These are phyloP conservation scores for Ceratocystis colombiana DNA, from an alignment of 2,329 filamentous ascomycete genomes.

Conservation along the genomic window DNA sequence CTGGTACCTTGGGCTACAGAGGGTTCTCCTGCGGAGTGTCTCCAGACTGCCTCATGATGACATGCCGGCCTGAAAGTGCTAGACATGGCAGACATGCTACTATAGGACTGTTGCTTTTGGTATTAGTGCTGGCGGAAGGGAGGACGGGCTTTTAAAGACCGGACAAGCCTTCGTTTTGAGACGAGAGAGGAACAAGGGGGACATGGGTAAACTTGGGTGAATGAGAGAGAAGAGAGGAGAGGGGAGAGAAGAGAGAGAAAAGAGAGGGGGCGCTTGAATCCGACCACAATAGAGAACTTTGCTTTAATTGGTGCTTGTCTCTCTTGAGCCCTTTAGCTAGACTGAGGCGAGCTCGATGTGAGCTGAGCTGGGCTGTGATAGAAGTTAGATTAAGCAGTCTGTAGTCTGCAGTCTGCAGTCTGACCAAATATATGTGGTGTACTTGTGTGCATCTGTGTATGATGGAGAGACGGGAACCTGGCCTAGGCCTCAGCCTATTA, in stretches of 20 bases:
- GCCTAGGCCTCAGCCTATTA: not conserved
- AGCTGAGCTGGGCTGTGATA: not conserved
- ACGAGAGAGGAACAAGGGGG: not conserved
- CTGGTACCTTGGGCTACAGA: too few relatives aligned
- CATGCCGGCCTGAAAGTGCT: too few relatives aligned
- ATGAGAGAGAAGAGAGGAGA: not conserved
- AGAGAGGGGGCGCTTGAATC: not conserved
- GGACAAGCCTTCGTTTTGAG: conserved; percentile 6
- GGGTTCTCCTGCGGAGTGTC: too few relatives aligned
- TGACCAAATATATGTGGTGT: not conserved
- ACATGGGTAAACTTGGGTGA: not conserved
- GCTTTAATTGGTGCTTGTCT: not conserved
- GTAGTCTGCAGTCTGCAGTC: too few relatives aligned
- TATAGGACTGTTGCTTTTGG: too few relatives aligned
- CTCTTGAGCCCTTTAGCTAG: too few relatives aligned
- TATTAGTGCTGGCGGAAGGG: not conserved
- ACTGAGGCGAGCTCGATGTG: too few relatives aligned
- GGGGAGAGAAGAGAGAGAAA: not conserved
- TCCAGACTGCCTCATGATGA: too few relatives aligned
- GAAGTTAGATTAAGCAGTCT: not conserved
- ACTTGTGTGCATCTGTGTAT: not conserved
- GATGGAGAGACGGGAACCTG: not conserved
- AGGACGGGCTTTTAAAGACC: not conserved
- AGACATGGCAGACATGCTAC: too few relatives aligned
- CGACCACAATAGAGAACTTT: not conserved